Percentiles rank a stretch among this genome's conserved stretches.
These are phyloP conservation scores for Juncus effusus DNA, from an alignment of 176 grass and related monocot species.

Conservation along the genomic window DNA sequence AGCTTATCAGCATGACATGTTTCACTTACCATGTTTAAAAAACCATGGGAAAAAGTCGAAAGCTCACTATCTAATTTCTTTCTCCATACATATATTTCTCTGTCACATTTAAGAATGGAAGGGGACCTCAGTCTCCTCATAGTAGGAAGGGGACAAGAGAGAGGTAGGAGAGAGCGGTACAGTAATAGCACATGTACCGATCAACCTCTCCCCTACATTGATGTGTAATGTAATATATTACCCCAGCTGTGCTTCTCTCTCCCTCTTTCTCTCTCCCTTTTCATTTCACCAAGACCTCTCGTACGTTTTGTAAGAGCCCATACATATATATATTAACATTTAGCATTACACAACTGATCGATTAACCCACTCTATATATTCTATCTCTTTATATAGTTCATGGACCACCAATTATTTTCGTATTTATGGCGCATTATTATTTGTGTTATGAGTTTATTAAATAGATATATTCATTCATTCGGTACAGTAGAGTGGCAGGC, in stretches of 20 bases:
- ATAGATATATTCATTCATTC: background rate
- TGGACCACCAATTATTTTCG: conserved; percentile 21
- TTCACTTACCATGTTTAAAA: too few species aligned
- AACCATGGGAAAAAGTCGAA: too few species aligned
- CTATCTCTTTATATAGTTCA: conserved; percentile 8
- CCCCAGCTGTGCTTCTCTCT: conserved; percentile 12
- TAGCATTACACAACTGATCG: too few species aligned
- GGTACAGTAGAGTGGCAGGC: background rate
- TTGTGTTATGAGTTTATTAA: too few species aligned
- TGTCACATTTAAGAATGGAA: conserved; percentile 32
- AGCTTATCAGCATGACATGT: too few species aligned
- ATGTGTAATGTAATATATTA: conserved; percentile 1
- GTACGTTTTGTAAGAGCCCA: conserved; percentile 16
- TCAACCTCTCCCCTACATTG: conserved; percentile 12
- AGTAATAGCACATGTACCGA: conserved; percentile 20
- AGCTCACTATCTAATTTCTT: conserved; percentile 10
- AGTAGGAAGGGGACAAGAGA: conserved; percentile 28
- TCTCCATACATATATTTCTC: conserved; percentile 24
- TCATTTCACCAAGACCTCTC: background rate
- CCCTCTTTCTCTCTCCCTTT: background rate
- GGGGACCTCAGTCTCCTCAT: conserved; percentile 3
- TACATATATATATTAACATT: background rate
- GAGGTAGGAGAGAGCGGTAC: conserved; percentile 17
- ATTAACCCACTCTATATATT: conserved; percentile 9
- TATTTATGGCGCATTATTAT: conserved; percentile 16